Evolutionary conservation across 495 filamentous ascomycete species (phyloP), one percentile per base, ranked within the genome.

Genomic region (Trichocladium antarcticum): DNA sequence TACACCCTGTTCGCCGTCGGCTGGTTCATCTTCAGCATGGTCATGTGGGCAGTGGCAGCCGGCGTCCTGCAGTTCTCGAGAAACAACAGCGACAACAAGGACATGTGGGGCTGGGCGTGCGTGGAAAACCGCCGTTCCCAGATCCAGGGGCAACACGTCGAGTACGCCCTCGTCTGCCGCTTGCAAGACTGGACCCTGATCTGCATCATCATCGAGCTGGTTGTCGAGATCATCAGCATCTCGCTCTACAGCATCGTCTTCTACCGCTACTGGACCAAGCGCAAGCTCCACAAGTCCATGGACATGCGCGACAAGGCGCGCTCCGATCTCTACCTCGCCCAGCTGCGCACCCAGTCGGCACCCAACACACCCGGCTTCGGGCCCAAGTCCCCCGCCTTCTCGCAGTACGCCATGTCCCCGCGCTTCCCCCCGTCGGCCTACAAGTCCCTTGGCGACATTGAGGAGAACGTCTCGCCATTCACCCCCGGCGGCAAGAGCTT

Each of bases 31-130:
- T 89, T 96, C 66, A 92, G 82, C 59, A 84, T 94, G 53, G 69
- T 94, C 57, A 87, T 98, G 75, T 98, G 92, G 92, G 81, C 83
- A 29, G 74, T 88, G 27, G 88, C 82, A 16, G 90, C 89, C 7
- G 89, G 82, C 44, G 72, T 96, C 51, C 79, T 95, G 53, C 83
- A 95, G 61, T 75, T 80, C 57, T 79, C 77, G 31, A 84, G 84
- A 59, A 70, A 76, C 53, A 82, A 78, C 60, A 82, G 81, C 56
- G 68, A 78, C 34, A 82, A 80, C 48, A 75, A 95, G 58, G 92
- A 97, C 62, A 74, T 99, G 58, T 99, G 92, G 92, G 90, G 89
- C 22, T 99, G 92, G 92, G 76, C 86, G 3, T 99, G 92, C 61
- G 84, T 87, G 22, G 75, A 95, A 52, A 97, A 96, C 62, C 82